Evolutionary conservation across 202 grass and related monocot genomes (phyloP).

Genomic region (Alloteropsis angusta): DNA sequence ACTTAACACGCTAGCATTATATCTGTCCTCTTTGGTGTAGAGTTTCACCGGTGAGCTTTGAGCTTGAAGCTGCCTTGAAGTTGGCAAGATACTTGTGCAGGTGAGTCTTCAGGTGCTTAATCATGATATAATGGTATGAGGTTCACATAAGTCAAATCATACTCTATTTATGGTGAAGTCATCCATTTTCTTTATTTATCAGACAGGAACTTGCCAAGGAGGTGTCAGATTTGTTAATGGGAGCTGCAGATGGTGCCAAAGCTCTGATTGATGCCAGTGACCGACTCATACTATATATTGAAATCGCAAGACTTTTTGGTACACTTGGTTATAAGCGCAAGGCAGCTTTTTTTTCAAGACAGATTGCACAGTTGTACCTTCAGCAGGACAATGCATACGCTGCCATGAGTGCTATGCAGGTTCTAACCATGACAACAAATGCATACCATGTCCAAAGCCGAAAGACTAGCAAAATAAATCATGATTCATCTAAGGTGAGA

Average conservation of each 20-base stretch:
- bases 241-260: constrained; percentile 90
- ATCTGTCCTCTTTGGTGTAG: constrained; percentile 32
- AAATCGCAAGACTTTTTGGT: constrained; percentile 95
- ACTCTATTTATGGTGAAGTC: constrained; percentile 9
- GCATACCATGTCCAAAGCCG: constrained; percentile 96
- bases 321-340: constrained; percentile 89
- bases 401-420: constrained; percentile 97
- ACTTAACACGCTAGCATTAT: constrained; percentile 7
- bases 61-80: constrained; percentile 95
- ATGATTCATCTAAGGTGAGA: constrained; percentile 32
- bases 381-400: constrained; percentile 90
- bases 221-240: constrained; percentile 92
- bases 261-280: constrained; percentile 96
- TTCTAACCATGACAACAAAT: constrained; percentile 77
- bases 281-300: constrained; percentile 80
- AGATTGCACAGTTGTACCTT: constrained; percentile 93
- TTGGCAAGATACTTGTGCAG: constrained; percentile 90
- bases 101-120: constrained; percentile 23
- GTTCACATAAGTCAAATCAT: constrained; percentile 7
- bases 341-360: constrained; percentile 97
- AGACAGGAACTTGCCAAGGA: constrained; percentile 87
- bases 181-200: constrained; percentile 8
- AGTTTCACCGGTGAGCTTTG: constrained; percentile 99
- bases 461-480: constrained; percentile 39
- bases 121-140: constrained; percentile 6